Conservation (phyloP, 1,139 yeast genomes). For the Sugiyamaella japonica region DNA sequence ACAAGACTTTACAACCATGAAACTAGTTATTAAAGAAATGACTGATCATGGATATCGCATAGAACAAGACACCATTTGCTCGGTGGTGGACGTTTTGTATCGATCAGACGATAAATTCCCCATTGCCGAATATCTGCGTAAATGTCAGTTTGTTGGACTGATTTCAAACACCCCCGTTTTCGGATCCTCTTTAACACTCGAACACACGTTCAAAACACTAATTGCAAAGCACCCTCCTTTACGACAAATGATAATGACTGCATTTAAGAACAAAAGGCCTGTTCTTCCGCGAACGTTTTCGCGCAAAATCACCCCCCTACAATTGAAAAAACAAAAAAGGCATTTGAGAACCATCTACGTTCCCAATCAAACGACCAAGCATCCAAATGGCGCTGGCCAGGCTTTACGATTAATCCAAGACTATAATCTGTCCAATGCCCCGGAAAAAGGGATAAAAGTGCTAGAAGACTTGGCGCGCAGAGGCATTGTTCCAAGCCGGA, state of each 20-base stretch:
- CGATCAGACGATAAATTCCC: constrained; percentile 8
- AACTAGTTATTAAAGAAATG: constrained; percentile 16
- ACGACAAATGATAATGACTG: constrained; percentile 2
- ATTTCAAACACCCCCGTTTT: neutral
- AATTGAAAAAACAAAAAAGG: constrained; percentile 4
- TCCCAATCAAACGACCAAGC: neutral
- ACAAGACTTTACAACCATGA: constrained; percentile 11
- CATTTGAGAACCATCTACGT: constrained; percentile 3
- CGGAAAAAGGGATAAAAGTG: constrained; percentile 21
- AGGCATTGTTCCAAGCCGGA: constrained; percentile 26
- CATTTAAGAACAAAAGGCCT: constrained; percentile 1
- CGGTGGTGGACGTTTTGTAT: neutral
- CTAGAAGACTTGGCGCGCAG: constrained; percentile 26
- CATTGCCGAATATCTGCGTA: constrained; percentile 6
- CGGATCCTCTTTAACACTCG: neutral
- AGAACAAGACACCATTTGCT: constrained; percentile 9
- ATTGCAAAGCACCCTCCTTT: constrained; percentile 5
- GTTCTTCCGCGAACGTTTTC: neutral
- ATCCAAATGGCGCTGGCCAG: constrained; percentile 13
- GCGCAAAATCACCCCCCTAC: neutral
- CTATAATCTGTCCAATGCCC: constrained; percentile 13
- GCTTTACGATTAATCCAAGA: constrained; percentile 20
- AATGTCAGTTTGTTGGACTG: neutral
- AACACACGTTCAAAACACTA: constrained; percentile 1
- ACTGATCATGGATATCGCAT: constrained; percentile 10